Evolutionary conservation across 2,329 filamentous ascomycete genomes (phyloP).

Genomic region (Tetracladium maxilliforme): DNA sequence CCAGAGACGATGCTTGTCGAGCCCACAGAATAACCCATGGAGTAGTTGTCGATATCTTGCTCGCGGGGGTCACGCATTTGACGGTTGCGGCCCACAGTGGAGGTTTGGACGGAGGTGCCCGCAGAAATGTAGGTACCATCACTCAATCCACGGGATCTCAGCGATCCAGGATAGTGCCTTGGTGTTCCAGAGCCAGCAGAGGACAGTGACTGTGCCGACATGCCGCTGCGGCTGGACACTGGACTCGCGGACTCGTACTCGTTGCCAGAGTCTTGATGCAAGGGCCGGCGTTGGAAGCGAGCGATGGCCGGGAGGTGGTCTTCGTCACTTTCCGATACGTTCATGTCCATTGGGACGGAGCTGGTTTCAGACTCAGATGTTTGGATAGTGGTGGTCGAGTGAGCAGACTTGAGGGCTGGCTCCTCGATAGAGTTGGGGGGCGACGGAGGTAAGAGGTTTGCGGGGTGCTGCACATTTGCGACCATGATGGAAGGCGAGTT

Average conservation of each 20-base stretch:
- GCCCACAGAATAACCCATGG: conserved; percentile 23
- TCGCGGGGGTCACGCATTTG: no score
- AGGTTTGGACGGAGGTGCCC: conserved; percentile 37
- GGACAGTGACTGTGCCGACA: conserved; percentile 30
- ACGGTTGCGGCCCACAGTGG: no score
- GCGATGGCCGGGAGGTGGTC: conserved; percentile 64
- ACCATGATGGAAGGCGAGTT: conserved; percentile 72
- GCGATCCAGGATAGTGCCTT: conserved; percentile 31
- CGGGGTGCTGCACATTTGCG: conserved; percentile 74
- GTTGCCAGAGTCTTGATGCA: no score
- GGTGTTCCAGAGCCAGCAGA: conserved; percentile 38
- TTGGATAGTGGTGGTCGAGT: conserved; percentile 28
- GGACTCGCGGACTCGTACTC: conserved; percentile 7
- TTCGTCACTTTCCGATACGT: conserved; percentile 61
- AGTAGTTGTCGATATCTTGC: no score
- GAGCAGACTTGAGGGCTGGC: conserved; percentile 23
- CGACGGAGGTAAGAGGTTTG: conserved; percentile 63
- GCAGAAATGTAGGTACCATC: conserved; percentile 57
- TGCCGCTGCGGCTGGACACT: conserved; percentile 14
- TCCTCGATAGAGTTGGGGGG: conserved; percentile 73
- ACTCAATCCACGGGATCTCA: conserved; percentile 37
- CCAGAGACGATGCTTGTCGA: conserved; percentile 30
- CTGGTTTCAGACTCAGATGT: conserved; percentile 38
- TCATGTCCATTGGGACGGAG: conserved; percentile 38
- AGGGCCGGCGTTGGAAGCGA: no score